Conservation (phyloP, 192 early-diverging fungal species). For the Irineochytrium annulatum region DNA sequence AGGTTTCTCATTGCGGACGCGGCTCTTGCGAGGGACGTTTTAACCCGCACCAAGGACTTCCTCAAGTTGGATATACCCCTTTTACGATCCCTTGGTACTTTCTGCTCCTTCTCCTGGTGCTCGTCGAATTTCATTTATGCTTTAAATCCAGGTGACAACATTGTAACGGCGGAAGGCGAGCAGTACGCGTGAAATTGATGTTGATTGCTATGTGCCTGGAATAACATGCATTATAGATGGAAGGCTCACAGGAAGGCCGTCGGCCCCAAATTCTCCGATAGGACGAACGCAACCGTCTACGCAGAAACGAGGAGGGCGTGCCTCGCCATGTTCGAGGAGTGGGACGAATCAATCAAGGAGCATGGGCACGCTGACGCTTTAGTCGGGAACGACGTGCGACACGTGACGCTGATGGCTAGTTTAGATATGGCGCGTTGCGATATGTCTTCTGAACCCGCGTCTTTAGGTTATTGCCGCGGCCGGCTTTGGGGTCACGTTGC, state of each 20-base stretch:
- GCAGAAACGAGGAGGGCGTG: background rate
- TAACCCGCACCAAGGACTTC: too few species aligned
- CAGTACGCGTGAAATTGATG: too few species aligned
- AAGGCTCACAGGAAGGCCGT: background rate
- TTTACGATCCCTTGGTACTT: too few species aligned
- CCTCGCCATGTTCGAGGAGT: background rate
- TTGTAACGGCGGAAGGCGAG: background rate
- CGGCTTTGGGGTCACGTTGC: background rate
- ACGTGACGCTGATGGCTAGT: background rate
- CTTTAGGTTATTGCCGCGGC: background rate
- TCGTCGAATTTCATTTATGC: too few species aligned
- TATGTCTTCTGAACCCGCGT: too few species aligned
- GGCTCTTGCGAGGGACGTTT: too few species aligned
- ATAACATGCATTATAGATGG: too few species aligned
- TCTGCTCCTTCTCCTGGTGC: too few species aligned
- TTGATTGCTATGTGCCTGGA: too few species aligned
- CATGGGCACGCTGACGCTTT: background rate
- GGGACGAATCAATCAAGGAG: background rate
- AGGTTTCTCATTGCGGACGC: too few species aligned
- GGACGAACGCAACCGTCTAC: background rate
- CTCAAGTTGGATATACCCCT: too few species aligned
- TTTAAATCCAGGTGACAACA: background rate
- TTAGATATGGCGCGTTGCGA: background rate
- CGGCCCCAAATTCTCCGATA: background rate
- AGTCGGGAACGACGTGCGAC: background rate